phyloP scores from a whole-genome alignment of 2,329 filamentous ascomycete species.

The Clonostachys chloroleuca region DNA sequence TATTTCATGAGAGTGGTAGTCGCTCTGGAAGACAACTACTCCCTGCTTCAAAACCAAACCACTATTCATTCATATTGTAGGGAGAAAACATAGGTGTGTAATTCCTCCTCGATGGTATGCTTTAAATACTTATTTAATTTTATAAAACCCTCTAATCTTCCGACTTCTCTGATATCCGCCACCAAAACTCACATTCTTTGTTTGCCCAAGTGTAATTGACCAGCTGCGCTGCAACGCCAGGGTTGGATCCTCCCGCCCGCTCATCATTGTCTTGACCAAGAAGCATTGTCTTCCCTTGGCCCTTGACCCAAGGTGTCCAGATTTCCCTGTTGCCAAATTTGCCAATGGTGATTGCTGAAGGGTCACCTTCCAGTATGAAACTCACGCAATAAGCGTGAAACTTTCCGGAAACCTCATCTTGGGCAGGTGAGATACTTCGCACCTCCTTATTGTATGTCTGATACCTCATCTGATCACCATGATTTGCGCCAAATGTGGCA shows the following conservation, averaged over 20 bases:
- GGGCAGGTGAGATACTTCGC: constrained; percentile 21
- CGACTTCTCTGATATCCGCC: constrained; percentile 19
- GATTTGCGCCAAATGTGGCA: constrained; percentile 28
- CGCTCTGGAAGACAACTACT: too few species aligned
- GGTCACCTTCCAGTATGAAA: constrained; percentile 26
- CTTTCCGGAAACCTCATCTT: constrained; percentile 23
- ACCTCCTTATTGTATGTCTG: constrained; percentile 34
- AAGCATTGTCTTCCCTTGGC: constrained; percentile 28
- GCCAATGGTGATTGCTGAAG: constrained; percentile 12
- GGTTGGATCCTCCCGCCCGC: constrained; percentile 30
- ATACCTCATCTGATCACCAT: constrained; percentile 22
- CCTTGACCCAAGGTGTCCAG: constrained; percentile 15
- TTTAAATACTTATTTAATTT: too few species aligned
- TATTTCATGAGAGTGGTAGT: too few species aligned
- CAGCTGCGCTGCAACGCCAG: constrained; percentile 30
- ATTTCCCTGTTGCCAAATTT: constrained; percentile 11
- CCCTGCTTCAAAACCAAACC: too few species aligned
- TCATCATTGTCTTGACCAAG: constrained; percentile 44
- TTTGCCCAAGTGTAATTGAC: constrained; percentile 32
- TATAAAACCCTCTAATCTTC: constrained; percentile 12
- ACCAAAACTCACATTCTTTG: constrained; percentile 42
- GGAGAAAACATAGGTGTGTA: too few species aligned
- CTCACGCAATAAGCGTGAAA: constrained; percentile 29
- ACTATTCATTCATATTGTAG: too few species aligned
- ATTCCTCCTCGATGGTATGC: too few species aligned